phyloP scores from a whole-genome alignment of 306 rosid species.

The Alnus glutinosa region DNA sequence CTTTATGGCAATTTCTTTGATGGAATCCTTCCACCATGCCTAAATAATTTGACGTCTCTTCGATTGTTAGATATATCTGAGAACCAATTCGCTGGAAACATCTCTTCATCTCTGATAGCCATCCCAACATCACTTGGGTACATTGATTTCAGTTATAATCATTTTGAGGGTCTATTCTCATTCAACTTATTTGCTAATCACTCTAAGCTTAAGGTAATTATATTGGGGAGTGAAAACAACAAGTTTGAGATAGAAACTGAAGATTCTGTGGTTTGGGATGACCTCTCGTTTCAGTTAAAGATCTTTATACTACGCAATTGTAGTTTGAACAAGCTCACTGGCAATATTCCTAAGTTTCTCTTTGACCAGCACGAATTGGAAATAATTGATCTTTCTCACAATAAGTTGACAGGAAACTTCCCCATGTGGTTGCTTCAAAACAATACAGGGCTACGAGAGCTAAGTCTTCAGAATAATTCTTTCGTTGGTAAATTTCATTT shows the following conservation, averaged over 20 bases:
- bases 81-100: slow-evolving; percentile 12
- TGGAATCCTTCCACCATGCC: slow-evolving; percentile 18
- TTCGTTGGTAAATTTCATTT: neutral
- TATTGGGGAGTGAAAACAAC: neutral
- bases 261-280: neutral
- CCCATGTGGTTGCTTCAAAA: slow-evolving; percentile 4
- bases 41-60: slow-evolving; percentile 21
- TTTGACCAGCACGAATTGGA: neutral
- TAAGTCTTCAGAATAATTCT: slow-evolving; percentile 8
- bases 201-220: slow-evolving; percentile 13
- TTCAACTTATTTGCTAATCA: slow-evolving; percentile 22
- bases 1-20: neutral
- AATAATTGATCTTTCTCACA: slow-evolving; percentile 10
- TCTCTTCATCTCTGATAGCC: slow-evolving; percentile 7
- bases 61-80: slow-evolving; percentile 14
- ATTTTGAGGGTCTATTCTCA: slow-evolving; percentile 12
- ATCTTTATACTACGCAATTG: slow-evolving; percentile 6
- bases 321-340: neutral
- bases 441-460: neutral
- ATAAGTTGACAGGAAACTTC: slow-evolving; percentile 1
- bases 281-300: slow-evolving; percentile 20
- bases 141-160: slow-evolving; percentile 14
- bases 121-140: slow-evolving; percentile 10
- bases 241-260: slow-evolving; percentile 27
- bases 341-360: slow-evolving; percentile 7